Conservation (phyloP, 768 basidiomycete species). For the Tricholoma furcatifolium region DNA sequence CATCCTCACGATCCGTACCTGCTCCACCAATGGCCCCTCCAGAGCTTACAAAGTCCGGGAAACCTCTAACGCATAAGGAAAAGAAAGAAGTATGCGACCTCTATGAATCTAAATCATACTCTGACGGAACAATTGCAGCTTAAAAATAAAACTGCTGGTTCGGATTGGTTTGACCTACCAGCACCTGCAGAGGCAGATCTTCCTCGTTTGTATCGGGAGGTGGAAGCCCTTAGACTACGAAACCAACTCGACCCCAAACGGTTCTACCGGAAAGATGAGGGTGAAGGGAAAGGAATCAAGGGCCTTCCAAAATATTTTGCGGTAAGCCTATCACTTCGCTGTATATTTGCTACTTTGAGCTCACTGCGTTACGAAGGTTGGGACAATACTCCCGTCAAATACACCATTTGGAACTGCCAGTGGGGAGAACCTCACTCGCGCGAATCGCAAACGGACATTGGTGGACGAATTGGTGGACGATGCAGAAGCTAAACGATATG, state of each 20-base stretch:
- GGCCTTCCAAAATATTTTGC: conserved; percentile 88
- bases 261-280: conserved; percentile 85
- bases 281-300: conserved; percentile 82
- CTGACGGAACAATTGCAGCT: conserved; percentile 41
- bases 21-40: conserved; percentile 63
- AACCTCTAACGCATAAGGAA: conserved; percentile 69
- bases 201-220: conserved; percentile 78
- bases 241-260: conserved; percentile 92
- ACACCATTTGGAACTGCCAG: conserved; percentile 73
- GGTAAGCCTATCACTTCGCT: conserved; percentile 41
- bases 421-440: conserved; percentile 67
- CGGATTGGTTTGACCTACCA: conserved; percentile 87
- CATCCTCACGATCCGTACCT: conserved; percentile 49
- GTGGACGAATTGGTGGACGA: conserved; percentile 91
- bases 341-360: conserved; percentile 1
- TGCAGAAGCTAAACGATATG: conserved; percentile 80
- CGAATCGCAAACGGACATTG: conserved; percentile 74
- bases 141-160: conserved; percentile 70
- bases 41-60: conserved; percentile 58
- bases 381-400: conserved; percentile 67
- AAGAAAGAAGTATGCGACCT: conserved; percentile 57
- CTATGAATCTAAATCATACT: background rate
- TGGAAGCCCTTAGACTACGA: conserved; percentile 81
- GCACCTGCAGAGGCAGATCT: conserved; percentile 79
- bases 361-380: conserved; percentile 51